These are phyloP conservation scores for Ambrosiella beaveri DNA, from an alignment of 2,329 filamentous ascomycete genomes.

Conservation along the genomic window DNA sequence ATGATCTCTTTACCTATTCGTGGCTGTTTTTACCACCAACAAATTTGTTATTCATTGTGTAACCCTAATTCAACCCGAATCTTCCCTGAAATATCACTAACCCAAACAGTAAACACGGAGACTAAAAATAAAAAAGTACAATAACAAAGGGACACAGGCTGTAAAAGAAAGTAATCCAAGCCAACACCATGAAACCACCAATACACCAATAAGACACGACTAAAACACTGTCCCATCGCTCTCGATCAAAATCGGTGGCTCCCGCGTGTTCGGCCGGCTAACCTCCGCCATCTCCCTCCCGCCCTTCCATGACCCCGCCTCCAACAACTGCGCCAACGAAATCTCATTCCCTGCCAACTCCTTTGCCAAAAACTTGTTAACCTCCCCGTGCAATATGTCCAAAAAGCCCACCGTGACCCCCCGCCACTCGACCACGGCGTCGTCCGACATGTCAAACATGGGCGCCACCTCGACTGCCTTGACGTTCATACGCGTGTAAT, in stretches of 20 bases:
- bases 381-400: constrained; percentile 33
- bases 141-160: not conserved
- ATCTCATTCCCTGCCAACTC: constrained; percentile 54
- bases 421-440: constrained; percentile 50
- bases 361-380: constrained; percentile 44
- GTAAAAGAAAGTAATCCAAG: not conserved
- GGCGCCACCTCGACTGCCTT: constrained; percentile 39
- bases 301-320: constrained; percentile 97
- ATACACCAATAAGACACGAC: constrained; percentile 6
- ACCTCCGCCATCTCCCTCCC: constrained; percentile 93
- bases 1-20: not conserved
- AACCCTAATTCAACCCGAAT: not conserved
- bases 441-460: constrained; percentile 41
- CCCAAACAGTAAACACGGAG: not conserved
- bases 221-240: constrained; percentile 95
- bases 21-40: no score
- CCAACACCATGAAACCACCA: not conserved
- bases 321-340: constrained; percentile 72
- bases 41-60: no score
- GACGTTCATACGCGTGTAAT: constrained; percentile 54
- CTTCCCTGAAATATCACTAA: not conserved
- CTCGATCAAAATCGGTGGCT: constrained; percentile 88
- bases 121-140: not conserved
- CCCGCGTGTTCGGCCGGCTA: constrained; percentile 86
- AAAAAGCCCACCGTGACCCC: constrained; percentile 44